A percentile compares a stretch with the other conserved stretches of the same genome.
These are phyloP conservation scores for Phytopythium cucurbitacearum DNA, from an alignment of 352 stramenopile genomes.

Conservation along the genomic window DNA sequence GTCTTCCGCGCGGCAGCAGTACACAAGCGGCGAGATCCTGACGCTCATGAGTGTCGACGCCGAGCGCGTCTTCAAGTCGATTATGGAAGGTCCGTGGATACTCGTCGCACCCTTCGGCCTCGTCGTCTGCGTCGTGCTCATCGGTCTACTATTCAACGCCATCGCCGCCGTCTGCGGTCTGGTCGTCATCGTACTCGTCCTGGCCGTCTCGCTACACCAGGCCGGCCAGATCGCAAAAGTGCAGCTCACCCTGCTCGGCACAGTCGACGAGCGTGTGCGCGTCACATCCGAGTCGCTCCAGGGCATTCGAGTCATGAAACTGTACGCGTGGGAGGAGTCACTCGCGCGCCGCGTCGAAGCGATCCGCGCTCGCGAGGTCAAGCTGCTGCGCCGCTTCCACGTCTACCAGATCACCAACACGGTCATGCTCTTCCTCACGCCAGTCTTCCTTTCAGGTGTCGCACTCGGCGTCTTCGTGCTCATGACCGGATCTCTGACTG, in stretches of 20 bases:
- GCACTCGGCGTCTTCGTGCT: slow-evolving; percentile 23
- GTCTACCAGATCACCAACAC: slow-evolving; percentile 34
- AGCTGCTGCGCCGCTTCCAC: slow-evolving; percentile 32
- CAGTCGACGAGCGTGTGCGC: slow-evolving; percentile 83
- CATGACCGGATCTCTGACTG: slow-evolving; percentile 13
- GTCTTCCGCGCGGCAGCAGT: slow-evolving; percentile 26
- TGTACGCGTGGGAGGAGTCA: slow-evolving; percentile 78
- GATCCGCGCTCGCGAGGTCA: slow-evolving; percentile 38
- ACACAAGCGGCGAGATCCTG: slow-evolving; percentile 32
- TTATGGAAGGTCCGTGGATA: slow-evolving; percentile 22
- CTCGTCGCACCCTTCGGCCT: slow-evolving; percentile 22
- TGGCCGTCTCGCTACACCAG: slow-evolving; percentile 13
- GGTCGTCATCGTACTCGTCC: slow-evolving; percentile 13
- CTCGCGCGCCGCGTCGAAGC: slow-evolving; percentile 25
- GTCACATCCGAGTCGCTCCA: slow-evolving; percentile 90
- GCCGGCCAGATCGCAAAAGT: slow-evolving; percentile 11
- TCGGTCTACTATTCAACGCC: slow-evolving; percentile 23
- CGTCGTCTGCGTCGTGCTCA: slow-evolving; percentile 16
- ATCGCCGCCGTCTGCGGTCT: slow-evolving; percentile 10
- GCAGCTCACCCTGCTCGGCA: slow-evolving; percentile 14
- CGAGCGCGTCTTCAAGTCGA: slow-evolving; percentile 28
- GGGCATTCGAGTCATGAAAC: slow-evolving; percentile 88
- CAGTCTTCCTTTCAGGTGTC: slow-evolving; percentile 18
- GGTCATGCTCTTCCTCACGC: slow-evolving; percentile 31
- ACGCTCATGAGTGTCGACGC: slow-evolving; percentile 38